Base-by-base conservation (phyloP, 805 yeast genomes). In the Candida corydali region DNA sequence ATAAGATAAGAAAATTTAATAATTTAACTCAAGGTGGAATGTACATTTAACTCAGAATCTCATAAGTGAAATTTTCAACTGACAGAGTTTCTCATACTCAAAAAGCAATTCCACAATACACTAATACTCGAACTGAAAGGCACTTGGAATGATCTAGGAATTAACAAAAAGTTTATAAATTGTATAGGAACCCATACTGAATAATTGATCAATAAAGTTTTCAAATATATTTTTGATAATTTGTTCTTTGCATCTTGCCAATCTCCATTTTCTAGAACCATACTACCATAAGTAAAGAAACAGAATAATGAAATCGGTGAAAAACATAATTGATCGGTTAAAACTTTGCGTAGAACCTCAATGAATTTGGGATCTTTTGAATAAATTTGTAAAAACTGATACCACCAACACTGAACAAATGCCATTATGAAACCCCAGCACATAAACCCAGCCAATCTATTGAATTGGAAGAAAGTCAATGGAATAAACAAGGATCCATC, bases 101-200 rank as follows among this genome's bases (percentile, higher is more conserved):
- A 64, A 63, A 84, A 89, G 37, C 96, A 88, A 55, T 93, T 91
- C 98, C 98, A 91, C 25, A 91, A 63, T 14, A 91, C 94, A 19
- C 95, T 91, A 5, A 93, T 68, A 14, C 62, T 85, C 7, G 93
- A 82, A 38, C 94, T 81, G 56, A 93, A 91, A 0, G 97, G 96
- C 4, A 91, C 95, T 59, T 91, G 98, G 47, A 79, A 75, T 41
- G 70, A 70, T 41, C 77, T 69, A 1, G 91, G 91, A 59, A 85
- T 74, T 2, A 82, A 52, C 37, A 81, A 65, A 47, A 85, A 85
- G 50, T 85, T 85, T 44, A 84, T 64, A 44, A 85, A 79, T 49
- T 85, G 94, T 15, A 83, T 88, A 8, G 85, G 76, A 36, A 86
- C 85, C 94, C 94, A 85, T n/a, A 85, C 75, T 40, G 81, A 63